phyloP scores from a whole-genome alignment of 202 grass and related monocot species.

The Panicum hallii region DNA sequence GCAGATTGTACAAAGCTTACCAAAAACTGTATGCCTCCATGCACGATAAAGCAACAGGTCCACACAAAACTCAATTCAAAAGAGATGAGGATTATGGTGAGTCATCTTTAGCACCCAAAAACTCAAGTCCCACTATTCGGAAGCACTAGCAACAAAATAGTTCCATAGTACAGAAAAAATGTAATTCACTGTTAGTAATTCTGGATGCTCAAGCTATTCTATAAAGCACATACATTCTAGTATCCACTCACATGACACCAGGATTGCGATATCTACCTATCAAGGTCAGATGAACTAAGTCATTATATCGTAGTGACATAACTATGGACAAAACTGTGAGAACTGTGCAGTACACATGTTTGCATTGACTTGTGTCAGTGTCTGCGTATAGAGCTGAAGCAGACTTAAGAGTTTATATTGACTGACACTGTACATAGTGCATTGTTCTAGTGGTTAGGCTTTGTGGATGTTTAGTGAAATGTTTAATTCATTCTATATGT shows the following conservation, averaged over 20 bases:
- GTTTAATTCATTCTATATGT: background rate
- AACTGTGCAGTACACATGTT: background rate
- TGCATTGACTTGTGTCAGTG: background rate
- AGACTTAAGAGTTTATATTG: slow-evolving; percentile 10
- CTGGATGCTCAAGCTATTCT: slow-evolving; percentile 13
- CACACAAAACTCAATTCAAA: slow-evolving; percentile 98
- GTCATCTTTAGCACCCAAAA: slow-evolving; percentile 35
- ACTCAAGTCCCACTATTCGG: slow-evolving; percentile 2
- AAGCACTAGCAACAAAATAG: slow-evolving; percentile 18
- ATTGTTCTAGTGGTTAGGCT: background rate
- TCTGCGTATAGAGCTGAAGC: slow-evolving; percentile 22
- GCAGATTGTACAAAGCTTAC: slow-evolving; percentile 94
- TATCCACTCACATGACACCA: background rate
- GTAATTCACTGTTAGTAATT: slow-evolving; percentile 17
- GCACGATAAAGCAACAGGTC: slow-evolving; percentile 85
- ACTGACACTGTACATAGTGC: background rate
- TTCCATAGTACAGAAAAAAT: slow-evolving; percentile 14
- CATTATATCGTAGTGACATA: background rate
- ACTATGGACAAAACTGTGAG: background rate
- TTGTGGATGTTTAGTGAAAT: background rate
- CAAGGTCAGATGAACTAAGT: background rate
- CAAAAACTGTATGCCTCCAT: slow-evolving; percentile 87
- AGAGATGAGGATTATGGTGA: slow-evolving; percentile 84
- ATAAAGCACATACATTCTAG: slow-evolving; percentile 14
- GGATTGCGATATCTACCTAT: no score